These are phyloP conservation scores for Dioszegia hungarica DNA, from an alignment of 768 basidiomycete species.

Conservation along the genomic window DNA sequence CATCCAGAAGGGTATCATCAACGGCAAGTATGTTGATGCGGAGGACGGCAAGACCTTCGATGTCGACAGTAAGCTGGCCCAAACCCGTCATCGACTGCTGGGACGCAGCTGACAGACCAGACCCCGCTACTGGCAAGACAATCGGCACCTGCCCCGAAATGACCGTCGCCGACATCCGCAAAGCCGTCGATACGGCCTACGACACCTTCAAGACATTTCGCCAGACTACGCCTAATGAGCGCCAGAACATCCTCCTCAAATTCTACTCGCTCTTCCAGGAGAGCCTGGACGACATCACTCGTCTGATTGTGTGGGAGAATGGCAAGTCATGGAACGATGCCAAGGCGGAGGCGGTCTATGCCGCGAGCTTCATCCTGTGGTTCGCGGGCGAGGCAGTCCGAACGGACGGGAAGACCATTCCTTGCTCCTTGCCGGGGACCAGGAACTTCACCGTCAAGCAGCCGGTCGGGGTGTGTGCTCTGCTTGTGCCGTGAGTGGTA, in stretches of 20 bases:
- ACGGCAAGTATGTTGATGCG: constrained; percentile 83
- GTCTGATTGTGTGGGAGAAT: constrained; percentile 87
- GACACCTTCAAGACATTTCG: constrained; percentile 81
- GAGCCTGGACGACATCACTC: constrained; percentile 77
- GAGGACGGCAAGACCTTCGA: constrained; percentile 64
- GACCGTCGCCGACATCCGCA: constrained; percentile 73
- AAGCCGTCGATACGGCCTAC: constrained; percentile 75
- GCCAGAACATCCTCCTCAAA: constrained; percentile 78
- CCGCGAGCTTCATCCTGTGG: constrained; percentile 32
- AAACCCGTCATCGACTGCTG: neutral
- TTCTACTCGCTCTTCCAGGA: constrained; percentile 73
- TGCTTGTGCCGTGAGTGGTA: constrained; percentile 43
- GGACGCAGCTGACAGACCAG: constrained; percentile 50
- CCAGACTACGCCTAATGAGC: constrained; percentile 73
- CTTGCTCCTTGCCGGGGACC: constrained; percentile 62
- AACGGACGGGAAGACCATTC: constrained; percentile 86
- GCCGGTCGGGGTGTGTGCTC: constrained; percentile 55
- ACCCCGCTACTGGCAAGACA: constrained; percentile 79
- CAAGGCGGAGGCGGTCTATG: constrained; percentile 77
- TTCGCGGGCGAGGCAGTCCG: constrained; percentile 87
- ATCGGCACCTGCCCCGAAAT: constrained; percentile 87
- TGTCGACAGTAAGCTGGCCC: constrained; percentile 64
- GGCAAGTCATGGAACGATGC: constrained; percentile 84
- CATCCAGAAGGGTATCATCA: constrained; percentile 70
- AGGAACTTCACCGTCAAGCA: constrained; percentile 92